A percentile compares a stretch with the other conserved stretches of the same genome.
Conservation (phyloP, 768 basidiomycete species). For the Paxillus ammoniavirescens region DNA sequence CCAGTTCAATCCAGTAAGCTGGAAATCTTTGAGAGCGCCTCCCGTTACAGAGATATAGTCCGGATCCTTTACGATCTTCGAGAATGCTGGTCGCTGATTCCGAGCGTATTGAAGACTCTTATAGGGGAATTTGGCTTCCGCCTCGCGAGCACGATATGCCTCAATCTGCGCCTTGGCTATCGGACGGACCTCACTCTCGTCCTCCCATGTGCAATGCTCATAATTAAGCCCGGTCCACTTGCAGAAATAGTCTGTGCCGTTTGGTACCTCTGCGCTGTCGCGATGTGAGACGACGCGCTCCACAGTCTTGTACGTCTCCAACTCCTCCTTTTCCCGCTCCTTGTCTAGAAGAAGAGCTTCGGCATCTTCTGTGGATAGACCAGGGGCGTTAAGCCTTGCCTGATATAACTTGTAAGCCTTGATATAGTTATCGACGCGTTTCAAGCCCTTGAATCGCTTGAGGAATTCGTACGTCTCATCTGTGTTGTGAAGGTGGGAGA, state of each 20-base stretch:
- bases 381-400: slow-evolving; percentile 58
- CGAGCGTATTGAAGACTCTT: slow-evolving; percentile 71
- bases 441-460: slow-evolving; percentile 92
- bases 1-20: slow-evolving; percentile 98
- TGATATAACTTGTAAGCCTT: slow-evolving; percentile 81
- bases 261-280: slow-evolving; percentile 47
- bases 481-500: slow-evolving; percentile 98
- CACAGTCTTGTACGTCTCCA: slow-evolving; percentile 87
- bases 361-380: slow-evolving; percentile 79
- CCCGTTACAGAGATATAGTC: slow-evolving; percentile 78
- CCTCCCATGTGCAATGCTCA: slow-evolving; percentile 96
- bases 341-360: slow-evolving; percentile 88
- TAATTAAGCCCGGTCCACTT: slow-evolving; percentile 96
- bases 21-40: slow-evolving; percentile 94
- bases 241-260: slow-evolving; percentile 84
- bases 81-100: slow-evolving; percentile 71
- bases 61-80: slow-evolving; percentile 85
- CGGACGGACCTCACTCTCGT: slow-evolving; percentile 71
- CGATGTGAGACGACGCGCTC: slow-evolving; percentile 87
- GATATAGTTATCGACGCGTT: slow-evolving; percentile 99
- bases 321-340: slow-evolving; percentile 88
- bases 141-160: slow-evolving; percentile 74
- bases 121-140: slow-evolving; percentile 79
- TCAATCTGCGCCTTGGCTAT: slow-evolving; percentile 79
- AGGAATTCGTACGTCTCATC: slow-evolving; percentile 97